Conservation (phyloP, 257 asterid species). For the Fraxinus pennsylvanica region DNA sequence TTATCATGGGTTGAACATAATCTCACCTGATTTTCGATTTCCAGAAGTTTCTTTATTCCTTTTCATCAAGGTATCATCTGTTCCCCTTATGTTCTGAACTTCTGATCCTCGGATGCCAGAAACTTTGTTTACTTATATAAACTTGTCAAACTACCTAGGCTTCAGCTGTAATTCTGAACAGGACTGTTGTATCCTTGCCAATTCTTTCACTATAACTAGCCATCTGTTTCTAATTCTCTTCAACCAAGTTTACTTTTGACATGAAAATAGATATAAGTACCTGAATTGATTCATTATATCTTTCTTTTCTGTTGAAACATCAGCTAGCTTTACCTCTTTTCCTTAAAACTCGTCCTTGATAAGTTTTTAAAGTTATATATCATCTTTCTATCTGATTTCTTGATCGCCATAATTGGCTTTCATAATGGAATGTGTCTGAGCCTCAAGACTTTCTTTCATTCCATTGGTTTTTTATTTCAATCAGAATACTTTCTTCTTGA, state of each 20-base stretch:
- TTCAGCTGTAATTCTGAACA: neutral
- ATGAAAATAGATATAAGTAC: neutral
- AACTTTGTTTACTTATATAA: neutral
- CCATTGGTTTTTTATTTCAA: neutral
- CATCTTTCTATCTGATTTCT: neutral
- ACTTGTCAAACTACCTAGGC: neutral
- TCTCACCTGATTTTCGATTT: neutral
- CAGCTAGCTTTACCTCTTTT: neutral
- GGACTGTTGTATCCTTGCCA: neutral
- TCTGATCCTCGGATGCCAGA: neutral
- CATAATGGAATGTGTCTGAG: neutral
- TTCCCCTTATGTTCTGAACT: neutral
- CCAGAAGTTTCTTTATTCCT: conserved; percentile 1
- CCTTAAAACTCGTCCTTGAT: neutral
- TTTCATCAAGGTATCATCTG: neutral
- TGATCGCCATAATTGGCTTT: neutral
- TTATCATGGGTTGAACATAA: neutral
- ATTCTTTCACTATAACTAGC: neutral
- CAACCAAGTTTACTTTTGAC: neutral
- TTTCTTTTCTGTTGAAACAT: neutral
- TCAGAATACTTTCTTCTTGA: neutral
- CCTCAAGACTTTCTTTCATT: neutral
- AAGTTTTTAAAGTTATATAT: neutral
- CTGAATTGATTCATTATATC: neutral
- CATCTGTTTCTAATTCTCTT: neutral